A percentile compares a stretch with the other conserved stretches of the same genome.
phyloP scores from a whole-genome alignment of 164 flowering plant species.

The Liquidambar formosana region DNA sequence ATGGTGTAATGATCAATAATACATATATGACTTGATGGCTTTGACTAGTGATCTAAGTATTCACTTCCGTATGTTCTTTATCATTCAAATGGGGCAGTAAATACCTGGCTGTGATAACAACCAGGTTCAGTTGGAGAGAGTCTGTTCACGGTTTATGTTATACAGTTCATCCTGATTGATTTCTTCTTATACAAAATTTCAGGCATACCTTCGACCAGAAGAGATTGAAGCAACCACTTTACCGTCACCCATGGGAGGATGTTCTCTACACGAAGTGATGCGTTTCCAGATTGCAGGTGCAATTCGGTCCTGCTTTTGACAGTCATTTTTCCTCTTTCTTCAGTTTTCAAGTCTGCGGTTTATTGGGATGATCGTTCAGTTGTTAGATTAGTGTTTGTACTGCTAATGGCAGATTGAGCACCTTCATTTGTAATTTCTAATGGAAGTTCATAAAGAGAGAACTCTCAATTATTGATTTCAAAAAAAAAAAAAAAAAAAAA shows the following conservation, averaged over 20 bases:
- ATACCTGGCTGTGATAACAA: not conserved
- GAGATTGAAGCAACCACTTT: constrained; percentile 98
- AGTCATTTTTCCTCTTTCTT: not conserved
- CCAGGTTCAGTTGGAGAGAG: too few species aligned
- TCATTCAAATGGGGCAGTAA: too few species aligned
- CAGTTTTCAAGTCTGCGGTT: constrained; percentile 9
- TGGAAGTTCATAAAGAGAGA: constrained; percentile 5
- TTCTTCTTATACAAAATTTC: constrained; percentile 17
- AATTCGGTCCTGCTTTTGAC: not conserved
- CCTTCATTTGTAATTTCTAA: constrained; percentile 4
- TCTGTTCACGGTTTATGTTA: too few species aligned
- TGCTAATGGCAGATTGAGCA: constrained; percentile 2
- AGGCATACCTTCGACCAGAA: constrained; percentile 99
- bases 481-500: not conserved
- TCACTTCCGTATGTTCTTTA: too few species aligned
- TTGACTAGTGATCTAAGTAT: too few species aligned
- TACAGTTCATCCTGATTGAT: constrained; percentile 1
- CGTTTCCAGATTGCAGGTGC: constrained; percentile 13
- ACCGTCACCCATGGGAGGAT: constrained; percentile 99
- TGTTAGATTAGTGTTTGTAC: constrained; percentile 21
- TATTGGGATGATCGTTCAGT: constrained; percentile 11
- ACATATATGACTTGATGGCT: too few species aligned
- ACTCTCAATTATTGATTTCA: not conserved
- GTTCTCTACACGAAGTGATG: constrained; percentile 94
- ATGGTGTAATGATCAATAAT: too few species aligned